Evolutionary conservation across 345 rosid genomes (phyloP).

Genomic region (Hypericum perforatum): DNA sequence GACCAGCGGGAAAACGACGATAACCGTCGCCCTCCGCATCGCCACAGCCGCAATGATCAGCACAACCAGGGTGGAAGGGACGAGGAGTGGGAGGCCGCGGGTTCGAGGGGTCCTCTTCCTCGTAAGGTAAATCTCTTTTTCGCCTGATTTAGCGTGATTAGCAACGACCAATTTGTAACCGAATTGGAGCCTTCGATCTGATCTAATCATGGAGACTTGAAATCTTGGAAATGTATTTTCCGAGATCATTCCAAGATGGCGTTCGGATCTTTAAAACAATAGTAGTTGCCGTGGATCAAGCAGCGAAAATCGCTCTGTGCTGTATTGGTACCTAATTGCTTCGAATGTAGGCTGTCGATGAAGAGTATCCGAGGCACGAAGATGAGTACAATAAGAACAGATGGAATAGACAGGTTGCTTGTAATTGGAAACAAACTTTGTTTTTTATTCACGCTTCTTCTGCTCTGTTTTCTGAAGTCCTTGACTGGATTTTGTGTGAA

Average conservation of each 20-base stretch:
- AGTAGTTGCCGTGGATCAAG: no score
- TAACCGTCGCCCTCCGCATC: constrained; percentile 6
- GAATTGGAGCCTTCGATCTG: no score
- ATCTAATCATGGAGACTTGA: no score
- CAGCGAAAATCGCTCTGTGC: no score
- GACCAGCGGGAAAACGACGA: constrained; percentile 28
- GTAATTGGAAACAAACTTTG: not conserved
- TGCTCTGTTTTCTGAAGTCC: not conserved
- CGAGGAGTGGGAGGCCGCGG: constrained; percentile 18
- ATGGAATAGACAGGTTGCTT: constrained; percentile 27
- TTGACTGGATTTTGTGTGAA: constrained; percentile 5
- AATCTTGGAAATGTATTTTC: no score
- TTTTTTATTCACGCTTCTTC: not conserved
- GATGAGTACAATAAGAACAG: constrained; percentile 17
- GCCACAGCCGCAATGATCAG: constrained; percentile 6
- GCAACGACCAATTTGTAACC: no score
- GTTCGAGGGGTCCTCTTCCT: constrained; percentile 25
- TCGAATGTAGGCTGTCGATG: constrained; percentile 20
- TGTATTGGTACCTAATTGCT: no score
- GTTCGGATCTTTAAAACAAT: no score
- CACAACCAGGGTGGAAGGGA: constrained; percentile 18
- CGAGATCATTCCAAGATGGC: no score
- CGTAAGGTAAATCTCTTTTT: no score
- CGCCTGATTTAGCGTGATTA: no score
- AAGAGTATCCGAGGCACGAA: constrained; percentile 21